A percentile compares a stretch with the other conserved stretches of the same genome.
phyloP scores from a whole-genome alignment of 148 eudicot genomes.

The Rhododendron simsii region DNA sequence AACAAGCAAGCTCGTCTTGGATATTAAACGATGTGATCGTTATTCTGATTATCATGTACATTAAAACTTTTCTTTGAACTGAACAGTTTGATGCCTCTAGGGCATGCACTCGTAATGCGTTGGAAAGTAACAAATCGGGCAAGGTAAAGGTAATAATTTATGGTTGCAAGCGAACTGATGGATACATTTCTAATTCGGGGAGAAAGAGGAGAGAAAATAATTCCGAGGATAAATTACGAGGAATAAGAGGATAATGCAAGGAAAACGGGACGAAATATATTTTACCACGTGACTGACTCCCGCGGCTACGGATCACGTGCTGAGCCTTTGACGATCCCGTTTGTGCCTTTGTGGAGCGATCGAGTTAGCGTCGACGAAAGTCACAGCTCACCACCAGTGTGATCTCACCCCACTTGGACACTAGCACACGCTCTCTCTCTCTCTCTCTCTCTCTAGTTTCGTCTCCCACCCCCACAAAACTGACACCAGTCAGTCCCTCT shows the following conservation, averaged over 20 bases:
- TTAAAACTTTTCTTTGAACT: too few species aligned
- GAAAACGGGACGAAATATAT: neutral
- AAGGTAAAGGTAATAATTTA: neutral
- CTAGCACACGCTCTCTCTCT: neutral
- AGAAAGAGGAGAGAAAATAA: too few species aligned
- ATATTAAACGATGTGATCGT: neutral
- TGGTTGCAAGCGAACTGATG: neutral
- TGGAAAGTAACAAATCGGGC: neutral
- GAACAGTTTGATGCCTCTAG: neutral
- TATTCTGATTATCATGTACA: neutral
- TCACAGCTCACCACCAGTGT: neutral
- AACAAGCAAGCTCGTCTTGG: neutral
- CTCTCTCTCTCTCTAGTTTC: constrained; percentile 4
- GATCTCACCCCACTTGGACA: neutral
- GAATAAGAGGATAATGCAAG: neutral
- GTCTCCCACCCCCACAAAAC: constrained; percentile 18
- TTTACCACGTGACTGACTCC: neutral
- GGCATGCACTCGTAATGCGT: neutral
- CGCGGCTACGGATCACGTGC: neutral
- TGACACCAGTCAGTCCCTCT: constrained; percentile 21
- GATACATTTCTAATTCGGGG: too few species aligned
- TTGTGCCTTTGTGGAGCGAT: neutral
- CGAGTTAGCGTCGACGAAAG: neutral
- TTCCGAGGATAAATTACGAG: too few species aligned
- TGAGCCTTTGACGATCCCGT: neutral